Evolutionary conservation across 2,329 filamentous ascomycete species (phyloP).

Genomic region (Fusarium oligoseptatum): DNA sequence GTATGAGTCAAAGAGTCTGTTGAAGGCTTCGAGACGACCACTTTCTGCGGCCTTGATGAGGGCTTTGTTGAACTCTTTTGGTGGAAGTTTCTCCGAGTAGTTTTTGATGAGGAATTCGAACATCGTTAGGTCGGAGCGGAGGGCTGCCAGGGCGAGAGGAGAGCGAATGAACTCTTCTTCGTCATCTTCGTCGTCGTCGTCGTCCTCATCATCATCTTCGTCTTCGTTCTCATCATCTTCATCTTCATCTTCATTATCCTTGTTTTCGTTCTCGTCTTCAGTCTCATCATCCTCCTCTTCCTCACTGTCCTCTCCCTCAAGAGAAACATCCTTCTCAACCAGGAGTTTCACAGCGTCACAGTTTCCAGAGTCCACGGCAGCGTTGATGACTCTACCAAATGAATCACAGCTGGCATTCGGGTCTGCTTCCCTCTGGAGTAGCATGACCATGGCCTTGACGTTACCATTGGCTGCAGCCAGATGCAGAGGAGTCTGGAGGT

Average conservation of each 20-base stretch:
- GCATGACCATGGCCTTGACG: constrained; percentile 56
- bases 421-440: constrained; percentile 54
- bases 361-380: constrained; percentile 58
- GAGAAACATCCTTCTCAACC: constrained; percentile 54
- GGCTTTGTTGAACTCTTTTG: constrained; percentile 56
- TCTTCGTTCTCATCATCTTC: neutral
- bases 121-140: constrained; percentile 55
- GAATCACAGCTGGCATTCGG: constrained; percentile 49
- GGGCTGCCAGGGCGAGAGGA: constrained; percentile 55
- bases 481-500: constrained; percentile 53
- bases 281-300: constrained; percentile 10
- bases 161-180: constrained; percentile 42
- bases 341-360: constrained; percentile 56
- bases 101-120: constrained; percentile 57
- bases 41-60: constrained; percentile 54
- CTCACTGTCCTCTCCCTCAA: constrained; percentile 39
- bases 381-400: constrained; percentile 54
- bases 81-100: constrained; percentile 55
- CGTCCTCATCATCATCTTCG: neutral
- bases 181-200: neutral
- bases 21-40: constrained; percentile 57
- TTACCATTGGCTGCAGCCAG: constrained; percentile 56
- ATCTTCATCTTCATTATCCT: constrained; percentile 25
- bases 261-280: neutral
- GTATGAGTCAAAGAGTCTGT: constrained; percentile 52